Evolutionary conservation across 1,284 basidiomycete species (phyloP).

Genomic region (Ustilago vetiveriae): DNA sequence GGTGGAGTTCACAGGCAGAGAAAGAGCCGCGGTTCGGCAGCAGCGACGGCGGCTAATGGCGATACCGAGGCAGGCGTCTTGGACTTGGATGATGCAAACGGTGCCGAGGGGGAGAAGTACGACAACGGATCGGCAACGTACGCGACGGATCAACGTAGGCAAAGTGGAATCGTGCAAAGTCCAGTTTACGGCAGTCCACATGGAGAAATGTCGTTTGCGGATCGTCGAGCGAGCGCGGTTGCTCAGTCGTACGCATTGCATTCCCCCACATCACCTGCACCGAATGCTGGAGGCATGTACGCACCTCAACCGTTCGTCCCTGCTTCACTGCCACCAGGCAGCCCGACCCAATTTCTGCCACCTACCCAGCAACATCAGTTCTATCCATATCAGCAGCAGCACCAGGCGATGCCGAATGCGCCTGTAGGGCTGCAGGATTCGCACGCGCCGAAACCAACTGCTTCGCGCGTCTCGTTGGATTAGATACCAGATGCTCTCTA

Average conservation of each 20-base stretch:
- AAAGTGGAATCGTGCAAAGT: slow-evolving; percentile 5
- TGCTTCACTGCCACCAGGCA: neutral
- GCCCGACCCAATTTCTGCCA: neutral
- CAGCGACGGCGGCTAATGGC: slow-evolving; percentile 2
- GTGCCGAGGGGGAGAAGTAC: slow-evolving; percentile 16
- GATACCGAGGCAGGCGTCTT: slow-evolving; percentile 3
- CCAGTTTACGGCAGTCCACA: slow-evolving; percentile 3
- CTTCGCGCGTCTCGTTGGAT: slow-evolving; percentile 30
- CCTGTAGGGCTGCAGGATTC: neutral
- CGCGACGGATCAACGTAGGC: neutral
- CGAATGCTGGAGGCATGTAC: neutral
- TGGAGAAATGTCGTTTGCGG: neutral
- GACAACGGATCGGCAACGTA: neutral
- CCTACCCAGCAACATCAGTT: neutral
- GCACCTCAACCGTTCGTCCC: neutral
- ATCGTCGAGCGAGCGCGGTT: slow-evolving; percentile 2
- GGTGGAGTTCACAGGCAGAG: slow-evolving; percentile 40
- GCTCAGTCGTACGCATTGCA: neutral
- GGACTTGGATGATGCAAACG: slow-evolving; percentile 14
- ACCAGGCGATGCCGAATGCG: neutral
- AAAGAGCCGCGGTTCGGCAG: neutral
- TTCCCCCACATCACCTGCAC: neutral
- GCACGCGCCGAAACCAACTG: slow-evolving; percentile 14
- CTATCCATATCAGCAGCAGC: neutral
- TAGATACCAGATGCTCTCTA: slow-evolving; percentile 2